Base-by-base conservation (phyloP, 2,329 filamentous ascomycete species). In the Aspergillus sp. region DNA sequence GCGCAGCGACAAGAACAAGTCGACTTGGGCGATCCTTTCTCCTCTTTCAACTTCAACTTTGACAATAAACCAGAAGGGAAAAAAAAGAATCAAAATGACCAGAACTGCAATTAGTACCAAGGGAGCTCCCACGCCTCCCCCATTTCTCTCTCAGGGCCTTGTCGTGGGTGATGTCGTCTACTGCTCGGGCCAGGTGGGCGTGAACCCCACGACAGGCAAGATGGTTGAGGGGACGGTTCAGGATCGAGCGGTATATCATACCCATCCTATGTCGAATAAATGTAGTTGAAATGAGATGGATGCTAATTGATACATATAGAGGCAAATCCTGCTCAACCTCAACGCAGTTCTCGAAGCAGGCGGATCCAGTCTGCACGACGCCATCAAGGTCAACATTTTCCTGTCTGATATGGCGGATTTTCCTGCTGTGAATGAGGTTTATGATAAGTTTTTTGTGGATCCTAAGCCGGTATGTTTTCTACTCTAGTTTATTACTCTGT, bases 301-400 rank as follows among this genome's bases (percentile, higher is more conserved):
- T 19, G 19, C 19, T 19, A 19, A 19, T 19, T 4, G 19, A 19
- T 19, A 19, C 5, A 5, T 8, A 53, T 37, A 64, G 61, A 52
- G 52, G 48, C 60, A 51, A 12, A 59, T 57, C 7, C 44, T 66
- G 12, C 60, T 70, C 42, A 84, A 84, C 62, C 68, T 85, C 4
- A 77, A 69, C n/a, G 73, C 72, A 1, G 74, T 85, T 1, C 76
- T 86, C 12, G 70, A 77, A 48, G 79, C 75, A 3, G 77, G 78
- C 0, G 81, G 80, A 1, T 79, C 74, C 33, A 73, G 67, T 48
- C 65, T 84, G 12, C 65, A 75, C 7, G 79, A 83, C 31, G 74
- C 79, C 1, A 73, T 85, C 58, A 85, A 86, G 63, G 74, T 81
- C 52, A 85, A 84, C 53, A 71, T 85, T 39, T 86, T 80, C 60